Base-by-base conservation (phyloP, 371 early-diverging fungal genomes). In the Lichtheimia ornata region DNA sequence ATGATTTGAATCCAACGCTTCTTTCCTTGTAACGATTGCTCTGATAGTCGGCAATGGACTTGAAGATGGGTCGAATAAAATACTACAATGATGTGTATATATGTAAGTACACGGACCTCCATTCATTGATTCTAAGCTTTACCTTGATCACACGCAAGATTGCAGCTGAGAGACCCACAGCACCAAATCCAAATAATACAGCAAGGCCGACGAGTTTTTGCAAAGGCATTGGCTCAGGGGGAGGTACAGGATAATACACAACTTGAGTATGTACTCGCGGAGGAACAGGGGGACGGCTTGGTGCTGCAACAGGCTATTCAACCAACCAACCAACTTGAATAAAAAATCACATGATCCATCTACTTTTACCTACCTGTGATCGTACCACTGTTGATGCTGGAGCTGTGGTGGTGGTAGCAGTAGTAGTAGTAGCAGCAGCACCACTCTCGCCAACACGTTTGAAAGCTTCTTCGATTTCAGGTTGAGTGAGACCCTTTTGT, bases 401-500 rank as follows among this genome's bases (percentile, higher is more conserved):
- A 45, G 52, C 18, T 50, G 40, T 22, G 2, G 22, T 22, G 22
- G 22, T 22, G 22, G 35, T 35, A 35, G 35, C 11, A 35, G 11
- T 35, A 9, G 35, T 6, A 4, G 61, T 17, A 22, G 58, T 14
- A n/a, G 53, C 18, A 18, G 40, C 7, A 22, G 62, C 35, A 12
- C 22, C 44, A 14, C 35, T 57, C 30, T 68, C 60, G 12, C 73
- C 71, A 7, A 62, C 66, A 50, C 80, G 69, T 53, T 74, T 66
- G 40, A 81, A 72, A 4, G 88, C 84, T 49, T 82, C 74, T 47
- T 85, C 82, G 47, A 88, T 88, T 64, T 88, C 88, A 43, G 67
- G 69, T 51, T 73, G 59, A 15, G 73, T 83, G 53, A 88, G 62
- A 11, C 87, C 87, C 55, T 88, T 88, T 55, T 84, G 83, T 58